Percentiles rank a stretch among this genome's conserved stretches.
These are phyloP conservation scores for Tylopilus balloui DNA, from an alignment of 768 basidiomycete genomes.

Conservation along the genomic window DNA sequence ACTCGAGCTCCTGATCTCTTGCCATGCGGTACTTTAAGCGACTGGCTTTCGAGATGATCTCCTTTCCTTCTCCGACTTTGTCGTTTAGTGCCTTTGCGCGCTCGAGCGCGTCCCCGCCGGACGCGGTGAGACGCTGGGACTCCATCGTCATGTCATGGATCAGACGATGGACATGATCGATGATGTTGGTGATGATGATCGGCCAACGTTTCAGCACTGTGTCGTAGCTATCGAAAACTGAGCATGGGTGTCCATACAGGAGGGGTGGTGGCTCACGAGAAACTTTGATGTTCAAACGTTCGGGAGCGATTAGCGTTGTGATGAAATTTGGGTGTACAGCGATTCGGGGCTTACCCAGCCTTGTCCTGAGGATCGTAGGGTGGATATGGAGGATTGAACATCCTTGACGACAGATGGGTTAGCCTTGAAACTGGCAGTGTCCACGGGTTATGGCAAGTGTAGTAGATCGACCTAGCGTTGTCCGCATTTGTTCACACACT, in stretches of 20 bases:
- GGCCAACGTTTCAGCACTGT: slow-evolving; percentile 81
- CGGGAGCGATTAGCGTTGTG: slow-evolving; percentile 1
- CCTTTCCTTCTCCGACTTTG: slow-evolving; percentile 70
- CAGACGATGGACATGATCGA: slow-evolving; percentile 68
- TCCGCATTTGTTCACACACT: background rate
- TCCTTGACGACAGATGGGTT: too few relatives aligned
- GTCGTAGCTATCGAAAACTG: slow-evolving; percentile 50
- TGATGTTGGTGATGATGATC: slow-evolving; percentile 74
- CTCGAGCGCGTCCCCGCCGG: slow-evolving; percentile 2
- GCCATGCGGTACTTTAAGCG: slow-evolving; percentile 88
- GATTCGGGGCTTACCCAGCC: slow-evolving; percentile 43
- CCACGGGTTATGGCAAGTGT: background rate
- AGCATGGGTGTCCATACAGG: background rate
- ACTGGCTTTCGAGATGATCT: slow-evolving; percentile 67
- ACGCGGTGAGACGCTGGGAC: slow-evolving; percentile 19
- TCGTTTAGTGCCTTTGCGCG: slow-evolving; percentile 31
- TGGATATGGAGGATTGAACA: slow-evolving; percentile 53
- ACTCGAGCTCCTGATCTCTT: slow-evolving; percentile 68
- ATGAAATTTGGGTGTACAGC: background rate
- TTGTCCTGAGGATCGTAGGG: slow-evolving; percentile 76
- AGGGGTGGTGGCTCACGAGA: slow-evolving; percentile 45
- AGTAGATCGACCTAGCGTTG: background rate
- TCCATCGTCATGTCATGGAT: slow-evolving; percentile 58
- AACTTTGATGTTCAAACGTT: slow-evolving; percentile 38
- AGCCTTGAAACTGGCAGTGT: background rate